Conservation (phyloP, 768 basidiomycete genomes). For the Trametes cinnabarina region DNA sequence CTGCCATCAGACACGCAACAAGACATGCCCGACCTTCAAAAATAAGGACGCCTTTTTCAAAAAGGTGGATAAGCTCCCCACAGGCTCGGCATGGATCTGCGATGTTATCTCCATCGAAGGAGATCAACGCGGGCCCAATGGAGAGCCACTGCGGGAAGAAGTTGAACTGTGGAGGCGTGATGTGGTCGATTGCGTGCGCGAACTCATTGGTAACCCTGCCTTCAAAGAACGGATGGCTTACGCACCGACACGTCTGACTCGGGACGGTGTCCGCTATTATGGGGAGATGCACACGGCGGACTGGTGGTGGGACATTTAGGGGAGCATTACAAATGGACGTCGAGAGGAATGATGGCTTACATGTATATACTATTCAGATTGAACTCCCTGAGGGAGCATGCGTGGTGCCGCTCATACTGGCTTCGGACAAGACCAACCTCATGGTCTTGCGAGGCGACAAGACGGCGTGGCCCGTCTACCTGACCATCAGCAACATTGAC, state of each 20-base stretch:
- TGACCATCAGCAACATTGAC: constrained; percentile 31
- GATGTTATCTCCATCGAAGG: constrained; percentile 10
- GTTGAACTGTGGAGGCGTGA: constrained; percentile 32
- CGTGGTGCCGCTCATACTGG: constrained; percentile 41
- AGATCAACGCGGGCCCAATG: constrained; percentile 10
- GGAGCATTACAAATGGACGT: constrained; percentile 26
- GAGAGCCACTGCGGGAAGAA: constrained; percentile 18
- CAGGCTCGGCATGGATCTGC: constrained; percentile 18
- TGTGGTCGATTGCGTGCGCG: constrained; percentile 34
- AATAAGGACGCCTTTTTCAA: constrained; percentile 20
- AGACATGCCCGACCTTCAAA: constrained; percentile 13
- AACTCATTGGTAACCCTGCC: constrained; percentile 12
- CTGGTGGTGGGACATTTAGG: constrained; percentile 39
- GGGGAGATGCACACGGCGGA: constrained; percentile 26
- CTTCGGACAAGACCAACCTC: constrained; percentile 46
- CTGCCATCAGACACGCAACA: constrained; percentile 5
- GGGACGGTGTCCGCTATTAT: constrained; percentile 17
- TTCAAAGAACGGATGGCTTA: background rate
- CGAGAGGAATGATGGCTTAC: background rate
- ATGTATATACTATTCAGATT: background rate
- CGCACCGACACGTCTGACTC: constrained; percentile 16
- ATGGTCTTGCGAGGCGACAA: constrained; percentile 40
- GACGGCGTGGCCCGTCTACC: constrained; percentile 32
- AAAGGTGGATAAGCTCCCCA: constrained; percentile 22
- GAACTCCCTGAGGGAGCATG: constrained; percentile 18